Percentiles rank a stretch among this genome's conserved stretches.
Conservation (phyloP, 164 flowering plant species). For the Macadamia tetraphylla region DNA sequence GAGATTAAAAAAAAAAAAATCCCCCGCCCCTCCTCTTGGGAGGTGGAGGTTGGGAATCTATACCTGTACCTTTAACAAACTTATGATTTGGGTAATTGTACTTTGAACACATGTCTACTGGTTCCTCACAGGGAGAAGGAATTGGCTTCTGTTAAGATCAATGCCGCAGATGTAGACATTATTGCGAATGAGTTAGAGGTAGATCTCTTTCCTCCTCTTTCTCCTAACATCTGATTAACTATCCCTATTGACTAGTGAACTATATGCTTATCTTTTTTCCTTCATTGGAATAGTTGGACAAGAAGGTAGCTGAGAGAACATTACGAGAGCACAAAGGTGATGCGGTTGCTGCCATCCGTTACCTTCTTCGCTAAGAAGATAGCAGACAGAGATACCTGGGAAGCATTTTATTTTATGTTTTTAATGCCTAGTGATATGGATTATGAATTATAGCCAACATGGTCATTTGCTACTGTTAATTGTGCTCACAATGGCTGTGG, state of each 20-base stretch:
- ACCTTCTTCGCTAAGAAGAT: constrained; percentile 48
- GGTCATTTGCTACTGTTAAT: no score
- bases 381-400: not conserved
- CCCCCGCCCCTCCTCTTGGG: no score
- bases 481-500: no score
- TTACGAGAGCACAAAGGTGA: constrained; percentile 95
- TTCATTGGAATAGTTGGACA: constrained; percentile 62
- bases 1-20: no score
- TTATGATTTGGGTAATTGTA: not conserved
- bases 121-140: constrained; percentile 70
- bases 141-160: constrained; percentile 89
- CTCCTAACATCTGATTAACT: not conserved
- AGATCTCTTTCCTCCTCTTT: not conserved
- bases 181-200: constrained; percentile 96
- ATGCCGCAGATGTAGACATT: constrained; percentile 79
- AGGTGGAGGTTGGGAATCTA: no score
- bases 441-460: no score
- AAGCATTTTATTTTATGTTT: not conserved
- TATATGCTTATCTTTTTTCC: not conserved
- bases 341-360: constrained; percentile 92
- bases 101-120: not conserved
- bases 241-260: not conserved
- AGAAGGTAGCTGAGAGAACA: constrained; percentile 93
- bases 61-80: no score
- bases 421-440: no score